Percentiles rank a stretch among this genome's conserved stretches.
phyloP scores from a whole-genome alignment of 805 yeast species.

The Pichia rugopelliculosa region DNA sequence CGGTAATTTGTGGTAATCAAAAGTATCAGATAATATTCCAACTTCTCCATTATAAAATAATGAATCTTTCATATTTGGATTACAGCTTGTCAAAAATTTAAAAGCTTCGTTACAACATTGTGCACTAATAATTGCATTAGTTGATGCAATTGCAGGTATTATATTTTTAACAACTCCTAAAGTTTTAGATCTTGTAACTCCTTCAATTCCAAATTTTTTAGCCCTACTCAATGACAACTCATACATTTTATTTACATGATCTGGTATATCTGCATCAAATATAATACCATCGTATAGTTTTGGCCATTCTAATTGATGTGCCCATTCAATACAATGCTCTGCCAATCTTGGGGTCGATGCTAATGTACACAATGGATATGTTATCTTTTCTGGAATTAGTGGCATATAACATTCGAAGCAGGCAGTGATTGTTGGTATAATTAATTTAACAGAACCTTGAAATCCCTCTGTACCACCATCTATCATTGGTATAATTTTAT shows the following conservation, averaged over 20 bases:
- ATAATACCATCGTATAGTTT: slow-evolving; percentile 35
- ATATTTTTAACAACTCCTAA: slow-evolving; percentile 87
- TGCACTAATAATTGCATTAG: slow-evolving; percentile 89
- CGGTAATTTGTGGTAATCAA: slow-evolving; percentile 49
- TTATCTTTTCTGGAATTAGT: slow-evolving; percentile 54
- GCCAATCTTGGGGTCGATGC: slow-evolving; percentile 92
- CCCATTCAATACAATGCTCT: slow-evolving; percentile 93
- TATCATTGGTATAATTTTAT: slow-evolving; percentile 57
- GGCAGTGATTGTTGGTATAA: slow-evolving; percentile 76
- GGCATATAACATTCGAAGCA: slow-evolving; percentile 91
- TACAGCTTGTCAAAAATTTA: slow-evolving; percentile 64
- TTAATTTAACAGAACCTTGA: slow-evolving; percentile 83
- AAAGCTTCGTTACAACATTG: slow-evolving; percentile 81
- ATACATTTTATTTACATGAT: slow-evolving; percentile 59
- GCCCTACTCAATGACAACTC: slow-evolving; percentile 55
- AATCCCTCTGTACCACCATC: slow-evolving; percentile 98
- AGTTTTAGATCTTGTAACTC: slow-evolving; percentile 64
- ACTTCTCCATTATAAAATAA: slow-evolving; percentile 84
- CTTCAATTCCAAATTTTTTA: slow-evolving; percentile 54
- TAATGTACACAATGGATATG: slow-evolving; percentile 88
- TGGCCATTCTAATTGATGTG: slow-evolving; percentile 71
- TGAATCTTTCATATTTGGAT: slow-evolving; percentile 63
- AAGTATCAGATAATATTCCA: slow-evolving; percentile 69
- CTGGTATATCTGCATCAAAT: slow-evolving; percentile 63
- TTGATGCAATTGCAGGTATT: slow-evolving; percentile 90